Evolutionary conservation across 352 stramenopile species (phyloP).

Genomic region (Pythium insidiosum): DNA sequence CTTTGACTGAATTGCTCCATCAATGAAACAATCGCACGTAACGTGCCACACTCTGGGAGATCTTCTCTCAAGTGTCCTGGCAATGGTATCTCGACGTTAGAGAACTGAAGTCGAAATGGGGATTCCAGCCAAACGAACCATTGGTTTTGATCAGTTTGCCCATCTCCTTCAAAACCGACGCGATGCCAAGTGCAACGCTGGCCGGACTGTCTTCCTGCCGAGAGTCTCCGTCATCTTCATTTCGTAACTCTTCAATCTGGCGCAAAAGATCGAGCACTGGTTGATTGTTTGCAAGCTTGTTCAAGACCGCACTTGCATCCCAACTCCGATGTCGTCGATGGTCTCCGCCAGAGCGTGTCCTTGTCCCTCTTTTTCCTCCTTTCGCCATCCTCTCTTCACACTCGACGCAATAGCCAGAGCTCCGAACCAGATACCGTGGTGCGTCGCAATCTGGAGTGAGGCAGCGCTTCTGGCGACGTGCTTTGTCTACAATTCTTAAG

Average conservation of each 20-base stretch:
- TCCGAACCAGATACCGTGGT: conserved; percentile 43
- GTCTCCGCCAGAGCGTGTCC: too few relatives aligned
- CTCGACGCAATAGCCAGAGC: conserved; percentile 55
- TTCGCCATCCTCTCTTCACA: conserved; percentile 35
- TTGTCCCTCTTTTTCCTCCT: too few relatives aligned
- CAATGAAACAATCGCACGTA: conserved; percentile 47
- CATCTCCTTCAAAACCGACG: conserved; percentile 55
- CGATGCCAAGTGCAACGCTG: too few relatives aligned
- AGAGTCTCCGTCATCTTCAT: conserved; percentile 11
- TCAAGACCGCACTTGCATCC: too few relatives aligned
- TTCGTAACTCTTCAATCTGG: conserved; percentile 17
- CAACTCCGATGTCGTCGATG: conserved; percentile 43
- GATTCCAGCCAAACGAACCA: conserved; percentile 14
- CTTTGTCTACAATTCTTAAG: conserved; percentile 23
- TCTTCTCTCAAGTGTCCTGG: conserved; percentile 64
- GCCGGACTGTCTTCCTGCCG: too few relatives aligned
- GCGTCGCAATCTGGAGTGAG: conserved; percentile 63
- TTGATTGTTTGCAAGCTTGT: too few relatives aligned
- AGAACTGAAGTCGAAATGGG: neutral
- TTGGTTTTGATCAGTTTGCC: conserved; percentile 40
- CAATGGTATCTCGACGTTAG: neutral
- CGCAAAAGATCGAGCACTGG: conserved; percentile 31
- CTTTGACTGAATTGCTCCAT: conserved; percentile 51
- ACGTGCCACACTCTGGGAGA: conserved; percentile 52
- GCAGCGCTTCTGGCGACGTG: conserved; percentile 38